Evolutionary conservation across 2,329 filamentous ascomycete genomes (phyloP).

Genomic region (Paraconiothyrium sp.): DNA sequence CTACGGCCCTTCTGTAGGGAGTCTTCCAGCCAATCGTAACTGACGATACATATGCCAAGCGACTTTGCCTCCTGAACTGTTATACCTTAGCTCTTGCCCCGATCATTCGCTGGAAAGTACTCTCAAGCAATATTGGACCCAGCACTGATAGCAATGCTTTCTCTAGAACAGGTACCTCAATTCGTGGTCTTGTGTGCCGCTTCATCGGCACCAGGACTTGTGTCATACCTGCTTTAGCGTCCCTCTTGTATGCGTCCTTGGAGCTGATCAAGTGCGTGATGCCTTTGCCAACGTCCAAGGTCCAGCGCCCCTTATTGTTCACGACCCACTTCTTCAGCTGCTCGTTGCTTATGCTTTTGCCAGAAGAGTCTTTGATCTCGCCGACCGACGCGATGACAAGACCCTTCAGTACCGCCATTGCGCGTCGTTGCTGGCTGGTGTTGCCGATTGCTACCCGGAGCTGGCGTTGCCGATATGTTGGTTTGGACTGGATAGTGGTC

Average conservation of each 20-base stretch:
- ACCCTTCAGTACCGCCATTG: constrained; percentile 55
- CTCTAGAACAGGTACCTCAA: background rate
- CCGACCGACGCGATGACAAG: constrained; percentile 68
- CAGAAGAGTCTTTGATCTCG: constrained; percentile 58
- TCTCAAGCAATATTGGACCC: too few species aligned
- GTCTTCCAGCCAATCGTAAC: constrained; percentile 60
- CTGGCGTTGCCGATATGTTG: background rate
- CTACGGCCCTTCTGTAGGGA: constrained; percentile 52
- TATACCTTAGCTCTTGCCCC: constrained; percentile 2
- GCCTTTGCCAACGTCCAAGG: constrained; percentile 58
- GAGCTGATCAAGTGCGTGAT: constrained; percentile 80
- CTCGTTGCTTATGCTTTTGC: constrained; percentile 40
- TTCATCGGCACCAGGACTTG: background rate
- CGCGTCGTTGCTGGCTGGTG: background rate
- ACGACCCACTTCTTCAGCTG: constrained; percentile 74
- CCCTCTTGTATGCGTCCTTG: constrained; percentile 66
- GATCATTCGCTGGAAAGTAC: background rate
- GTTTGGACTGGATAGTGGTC: background rate
- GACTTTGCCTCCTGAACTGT: constrained; percentile 34
- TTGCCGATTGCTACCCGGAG: background rate
- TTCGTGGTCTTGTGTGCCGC: background rate
- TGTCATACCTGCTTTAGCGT: constrained; percentile 52
- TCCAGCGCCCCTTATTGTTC: constrained; percentile 68
- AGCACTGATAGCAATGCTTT: too few species aligned
- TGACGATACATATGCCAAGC: constrained; percentile 46